Base-by-base conservation (phyloP, 2,329 filamentous ascomycete genomes). In the Arthrinium puccinioides region DNA sequence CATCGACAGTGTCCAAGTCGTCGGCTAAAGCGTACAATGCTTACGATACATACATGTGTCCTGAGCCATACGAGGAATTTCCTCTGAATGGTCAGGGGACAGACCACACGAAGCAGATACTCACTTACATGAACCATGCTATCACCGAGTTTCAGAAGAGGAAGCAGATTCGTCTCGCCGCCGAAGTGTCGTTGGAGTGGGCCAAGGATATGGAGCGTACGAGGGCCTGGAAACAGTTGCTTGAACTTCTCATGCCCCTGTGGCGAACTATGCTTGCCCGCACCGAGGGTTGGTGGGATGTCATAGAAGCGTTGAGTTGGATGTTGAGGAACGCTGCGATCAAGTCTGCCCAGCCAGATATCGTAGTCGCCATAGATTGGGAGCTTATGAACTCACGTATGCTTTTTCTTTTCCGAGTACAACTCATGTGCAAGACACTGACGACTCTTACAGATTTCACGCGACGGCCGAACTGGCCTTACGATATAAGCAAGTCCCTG, bases 31-130 rank as follows among this genome's bases (percentile, higher is more conserved):
- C 69, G 1, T 77, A 77, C 43, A 64, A 64, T 29, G 23, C 41
- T 2, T 81, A 82, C 44, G 79, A 84, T 51, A 77, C 73, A 2
- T 84, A 82, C 54, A 69, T 84, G 61, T 82, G 78, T 38, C 77
- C 76, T 10, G 70, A 76, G 26, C 79, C 79, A 2, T 65, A 78
- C 43, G 66, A 79, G 44, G 78, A 82, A 48, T 68, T 67, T 33
- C 75, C 77, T 0, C 45, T 79, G 11, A 54, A 61, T 15, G 67
- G 69, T 4, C 45, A 55, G 5, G 73, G 74, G 0, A 63, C 76
- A 28, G 66, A 79, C 42, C 77, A 82, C 52, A 61, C 68, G 2
- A 61, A 67, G 40, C 52, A 79, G 18, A 74, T 82, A 21, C 61
- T 78, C 18, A 64, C 74, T 27, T 65, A 62, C 31, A 55, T 82